Conservation (phyloP, 768 basidiomycete genomes). For the Xerocomellus amylosporus region DNA sequence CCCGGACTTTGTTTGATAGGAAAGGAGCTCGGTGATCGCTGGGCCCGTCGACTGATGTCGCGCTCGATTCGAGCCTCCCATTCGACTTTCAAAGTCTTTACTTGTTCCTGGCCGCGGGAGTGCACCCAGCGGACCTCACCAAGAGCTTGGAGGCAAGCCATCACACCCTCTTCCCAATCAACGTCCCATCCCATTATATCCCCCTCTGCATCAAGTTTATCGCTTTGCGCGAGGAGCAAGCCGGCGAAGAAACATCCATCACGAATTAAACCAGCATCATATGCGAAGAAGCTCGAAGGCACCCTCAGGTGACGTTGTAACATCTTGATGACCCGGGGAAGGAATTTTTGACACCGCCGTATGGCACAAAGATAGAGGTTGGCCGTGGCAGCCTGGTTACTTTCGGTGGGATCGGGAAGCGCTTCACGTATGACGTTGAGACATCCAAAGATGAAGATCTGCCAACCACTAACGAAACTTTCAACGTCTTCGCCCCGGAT, state of each 20-base stretch:
- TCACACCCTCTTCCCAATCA: constrained; percentile 34
- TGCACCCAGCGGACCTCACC: constrained; percentile 80
- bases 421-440: constrained; percentile 86
- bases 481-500: constrained; percentile 53
- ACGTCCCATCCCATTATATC: constrained; percentile 24
- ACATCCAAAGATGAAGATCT: constrained; percentile 91
- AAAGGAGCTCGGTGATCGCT: constrained; percentile 22
- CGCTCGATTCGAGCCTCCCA: constrained; percentile 41
- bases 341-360: constrained; percentile 45
- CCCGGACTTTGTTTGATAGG: constrained; percentile 28
- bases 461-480: constrained; percentile 82
- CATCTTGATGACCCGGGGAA: constrained; percentile 51
- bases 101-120: constrained; percentile 70
- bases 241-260: constrained; percentile 91
- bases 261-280: constrained; percentile 81
- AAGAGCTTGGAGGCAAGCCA: constrained; percentile 70
- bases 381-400: constrained; percentile 41
- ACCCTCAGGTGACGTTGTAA: constrained; percentile 48
- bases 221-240: constrained; percentile 63
- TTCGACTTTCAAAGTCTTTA: constrained; percentile 53
- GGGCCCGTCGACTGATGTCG: constrained; percentile 30
- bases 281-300: constrained; percentile 61
- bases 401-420: constrained; percentile 49
- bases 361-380: constrained; percentile 49
- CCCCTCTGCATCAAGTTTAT: constrained; percentile 30